Base-by-base conservation (phyloP, 139 green algal genomes). In the Micromonas pusilla region DNA sequence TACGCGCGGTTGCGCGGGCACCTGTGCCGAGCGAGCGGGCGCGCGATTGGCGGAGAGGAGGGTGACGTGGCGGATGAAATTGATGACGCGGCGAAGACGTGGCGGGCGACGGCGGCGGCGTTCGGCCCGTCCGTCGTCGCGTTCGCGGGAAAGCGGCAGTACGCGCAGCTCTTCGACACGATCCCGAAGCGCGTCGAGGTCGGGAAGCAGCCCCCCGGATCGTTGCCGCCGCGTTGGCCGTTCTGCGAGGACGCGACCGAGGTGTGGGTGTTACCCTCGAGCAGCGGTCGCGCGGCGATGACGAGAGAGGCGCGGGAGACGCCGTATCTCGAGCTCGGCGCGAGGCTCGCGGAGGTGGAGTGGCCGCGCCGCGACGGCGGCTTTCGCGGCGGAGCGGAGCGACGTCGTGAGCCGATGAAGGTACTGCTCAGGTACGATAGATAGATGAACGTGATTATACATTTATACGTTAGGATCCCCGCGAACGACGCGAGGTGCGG, bases 131-230 rank as follows among this genome's bases (percentile, higher is more conserved):
- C 9, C 13, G 63, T 70, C 9, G 63, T 70, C 28, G 63, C 63
- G 28, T 70, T 70, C 63, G 9, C 63, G 13, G 63, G 63, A 21
- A 70, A 70, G 63, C 63, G 63, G 63, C 63, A 70, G 30, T 70
- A 70, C 30, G 63, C 28, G 63, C 63, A 70, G 63, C 63, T 70
- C 63, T 70, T 70, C 63, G 28, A 70, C 28, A 9, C 63, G 63
- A 9, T 36, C 30, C 63, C 30, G 63, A 31, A 13, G 13, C 9
- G 63, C 9, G 63, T 70, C 9, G 30, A 33, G 13, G 30, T 16
- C 13, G 63, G 63, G 9, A 9, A 16, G 63, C 63, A 70, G 63
- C 63, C 63, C 28, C 63, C 63, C 30, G 63, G 19, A 9, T 70
- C 63, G 6, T 16, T 70, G 13, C 63, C 63, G 30, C 63, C 63